These are phyloP conservation scores for Solanum bulbocastanum DNA, from an alignment of 257 asterid species.

Conservation along the genomic window DNA sequence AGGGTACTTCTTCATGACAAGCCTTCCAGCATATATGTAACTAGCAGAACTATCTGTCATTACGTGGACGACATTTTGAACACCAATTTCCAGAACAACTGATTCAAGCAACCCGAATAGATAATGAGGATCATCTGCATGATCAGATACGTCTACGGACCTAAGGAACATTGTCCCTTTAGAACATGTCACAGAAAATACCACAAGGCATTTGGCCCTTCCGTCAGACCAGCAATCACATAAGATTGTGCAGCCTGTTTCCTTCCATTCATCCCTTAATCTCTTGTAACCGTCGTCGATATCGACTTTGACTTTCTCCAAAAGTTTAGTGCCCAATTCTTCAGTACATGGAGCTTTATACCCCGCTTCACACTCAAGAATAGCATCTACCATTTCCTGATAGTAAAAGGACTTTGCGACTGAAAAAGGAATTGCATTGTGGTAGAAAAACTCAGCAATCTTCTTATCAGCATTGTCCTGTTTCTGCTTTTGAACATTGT, in stretches of 20 bases:
- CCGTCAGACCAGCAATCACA: slow-evolving; percentile 32
- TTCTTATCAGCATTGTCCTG: slow-evolving; percentile 35
- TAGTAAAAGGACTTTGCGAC: slow-evolving; percentile 24
- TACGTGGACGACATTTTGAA: slow-evolving; percentile 26
- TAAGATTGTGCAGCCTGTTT: slow-evolving; percentile 31
- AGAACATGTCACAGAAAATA: slow-evolving; percentile 27
- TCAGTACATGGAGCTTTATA: slow-evolving; percentile 28
- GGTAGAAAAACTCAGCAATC: slow-evolving; percentile 33
- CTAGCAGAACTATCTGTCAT: slow-evolving; percentile 17
- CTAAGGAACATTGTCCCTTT: slow-evolving; percentile 31
- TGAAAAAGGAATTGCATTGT: slow-evolving; percentile 28
- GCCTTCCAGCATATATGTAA: slow-evolving; percentile 28
- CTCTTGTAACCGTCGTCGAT: slow-evolving; percentile 5
- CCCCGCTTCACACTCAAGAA: slow-evolving; percentile 29
- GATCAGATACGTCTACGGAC: slow-evolving; percentile 23
- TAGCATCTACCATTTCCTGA: slow-evolving; percentile 30
- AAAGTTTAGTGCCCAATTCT: slow-evolving; percentile 14
- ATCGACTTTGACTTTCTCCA: slow-evolving; percentile 23
- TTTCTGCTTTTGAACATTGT: slow-evolving; percentile 17
- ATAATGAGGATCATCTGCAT: slow-evolving; percentile 24
- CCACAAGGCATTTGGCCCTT: slow-evolving; percentile 14
- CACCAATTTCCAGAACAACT: slow-evolving; percentile 29
- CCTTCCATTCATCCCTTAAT: slow-evolving; percentile 27
- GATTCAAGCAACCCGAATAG: slow-evolving; percentile 28
- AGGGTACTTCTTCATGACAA: slow-evolving; percentile 30